Base-by-base conservation (phyloP, 192 early-diverging fungal genomes). In the Chytriomyces sp. region DNA sequence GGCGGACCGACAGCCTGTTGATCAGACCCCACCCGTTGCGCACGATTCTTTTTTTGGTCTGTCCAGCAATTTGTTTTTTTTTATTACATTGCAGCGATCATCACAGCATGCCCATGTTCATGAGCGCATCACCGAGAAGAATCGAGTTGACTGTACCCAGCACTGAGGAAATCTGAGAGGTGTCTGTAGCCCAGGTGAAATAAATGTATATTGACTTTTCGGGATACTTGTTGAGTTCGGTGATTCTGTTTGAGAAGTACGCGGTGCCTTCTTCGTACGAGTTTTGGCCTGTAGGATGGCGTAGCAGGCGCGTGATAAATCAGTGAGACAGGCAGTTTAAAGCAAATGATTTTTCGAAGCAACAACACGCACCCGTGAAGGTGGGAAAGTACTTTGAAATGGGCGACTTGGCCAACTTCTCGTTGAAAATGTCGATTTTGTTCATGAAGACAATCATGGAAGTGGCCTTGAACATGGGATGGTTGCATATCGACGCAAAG, bases 151-250 rank as follows among this genome's bases (percentile, higher is more conserved):
- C 28, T 35, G 28, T 35, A 35, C 28, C 28, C 28, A 89, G 77
- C 49, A 88, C 84, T 66, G 79, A 79, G 61, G 73, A 63, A 46
- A 88, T 82, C 62, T 88, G 85, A n/a, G 64, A 79, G 10, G 88
- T 89, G 70, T 89, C 88, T 11, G 88, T 89, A 11, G 88, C 88
- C 62, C 84, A 89, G 16, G 88, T 89, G 64, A 84, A 86, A 72
- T 89, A 86, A 26, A 81, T 77, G 79, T 88, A 88, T 64, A 87
- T 82, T 67, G 80, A 77, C 64, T 82, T 85, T 13, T 75, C 73
- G 28, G 68, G 61, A 65, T 28, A 61, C 50, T 79, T 64, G 79
- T 86, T 86, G 35, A 86, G 62, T 7, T 48, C 45, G 18, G 63
- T 46, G 77, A 86, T 84, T 49, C 73, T 61, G 11, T 80, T 71